Conservation (phyloP, 2,329 filamentous ascomycete species). For the Colletotrichum acutatum region DNA sequence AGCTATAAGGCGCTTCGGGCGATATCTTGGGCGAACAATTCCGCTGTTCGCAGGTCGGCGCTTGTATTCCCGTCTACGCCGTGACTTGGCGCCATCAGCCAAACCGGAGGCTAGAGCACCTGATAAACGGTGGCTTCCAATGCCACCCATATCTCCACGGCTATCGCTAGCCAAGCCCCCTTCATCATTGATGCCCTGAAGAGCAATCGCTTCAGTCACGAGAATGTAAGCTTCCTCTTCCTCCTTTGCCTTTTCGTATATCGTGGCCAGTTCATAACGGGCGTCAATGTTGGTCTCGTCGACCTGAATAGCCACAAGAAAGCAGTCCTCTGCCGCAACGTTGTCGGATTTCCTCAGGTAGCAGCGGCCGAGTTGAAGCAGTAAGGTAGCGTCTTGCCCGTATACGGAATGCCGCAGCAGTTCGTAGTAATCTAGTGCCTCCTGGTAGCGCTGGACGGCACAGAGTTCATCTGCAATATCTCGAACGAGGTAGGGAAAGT, state of each 20-base stretch:
- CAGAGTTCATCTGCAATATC: slow-evolving; percentile 67
- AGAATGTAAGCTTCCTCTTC: slow-evolving; percentile 82
- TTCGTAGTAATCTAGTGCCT: slow-evolving; percentile 67
- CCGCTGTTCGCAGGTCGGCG: slow-evolving; percentile 42
- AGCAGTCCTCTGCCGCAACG: slow-evolving; percentile 80
- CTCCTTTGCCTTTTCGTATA: slow-evolving; percentile 82
- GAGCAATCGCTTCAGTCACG: slow-evolving; percentile 77
- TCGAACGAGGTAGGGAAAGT: slow-evolving; percentile 83
- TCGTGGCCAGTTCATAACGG: slow-evolving; percentile 81
- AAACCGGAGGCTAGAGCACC: background rate
- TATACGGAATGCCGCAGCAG: slow-evolving; percentile 61
- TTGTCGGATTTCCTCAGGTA: slow-evolving; percentile 73
- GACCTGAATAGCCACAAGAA: slow-evolving; percentile 77
- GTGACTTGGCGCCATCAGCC: slow-evolving; percentile 14
- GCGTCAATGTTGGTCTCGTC: slow-evolving; percentile 80
- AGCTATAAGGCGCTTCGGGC: slow-evolving; percentile 58
- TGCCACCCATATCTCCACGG: background rate
- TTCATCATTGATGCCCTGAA: slow-evolving; percentile 62
- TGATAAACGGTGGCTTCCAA: background rate
- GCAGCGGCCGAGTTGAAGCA: slow-evolving; percentile 72
- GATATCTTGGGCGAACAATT: slow-evolving; percentile 46
- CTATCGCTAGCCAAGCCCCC: slow-evolving; percentile 33
- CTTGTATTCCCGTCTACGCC: slow-evolving; percentile 18
- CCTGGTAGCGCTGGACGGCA: slow-evolving; percentile 44
- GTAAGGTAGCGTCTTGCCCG: slow-evolving; percentile 61